phyloP scores from a whole-genome alignment of 176 grass and related monocot genomes.

The Dactylis glomerata region DNA sequence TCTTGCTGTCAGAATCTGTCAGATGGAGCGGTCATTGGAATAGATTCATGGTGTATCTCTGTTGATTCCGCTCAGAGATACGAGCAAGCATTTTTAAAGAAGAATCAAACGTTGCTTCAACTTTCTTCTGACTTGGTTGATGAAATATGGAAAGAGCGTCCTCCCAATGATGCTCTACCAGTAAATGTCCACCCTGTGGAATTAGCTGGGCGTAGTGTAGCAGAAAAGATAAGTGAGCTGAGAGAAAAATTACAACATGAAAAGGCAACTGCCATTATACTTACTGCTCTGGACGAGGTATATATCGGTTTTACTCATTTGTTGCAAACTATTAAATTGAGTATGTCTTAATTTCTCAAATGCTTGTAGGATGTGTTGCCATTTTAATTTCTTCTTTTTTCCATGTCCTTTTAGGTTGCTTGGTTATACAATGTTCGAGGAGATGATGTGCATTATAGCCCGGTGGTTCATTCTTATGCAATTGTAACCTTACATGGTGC shows the following conservation, averaged over 20 bases:
- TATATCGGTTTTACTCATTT: constrained; percentile 3
- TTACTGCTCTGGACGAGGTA: constrained; percentile 95
- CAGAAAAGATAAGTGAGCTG: constrained; percentile 73
- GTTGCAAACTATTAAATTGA: constrained; percentile 22
- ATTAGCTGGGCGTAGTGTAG: constrained; percentile 62
- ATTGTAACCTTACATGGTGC: constrained; percentile 69
- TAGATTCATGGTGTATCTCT: constrained; percentile 88
- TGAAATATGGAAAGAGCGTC: constrained; percentile 86
- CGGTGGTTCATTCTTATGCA: constrained; percentile 96
- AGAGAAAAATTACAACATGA: constrained; percentile 66
- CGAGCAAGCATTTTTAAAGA: constrained; percentile 67
- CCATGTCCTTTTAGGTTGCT: constrained; percentile 64
- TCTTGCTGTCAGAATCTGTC: constrained; percentile 64
- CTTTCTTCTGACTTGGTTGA: constrained; percentile 82
- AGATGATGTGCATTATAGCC: constrained; percentile 85
- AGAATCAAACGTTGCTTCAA: constrained; percentile 68
- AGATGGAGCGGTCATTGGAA: constrained; percentile 70
- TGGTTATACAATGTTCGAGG: constrained; percentile 95
- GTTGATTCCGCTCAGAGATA: constrained; percentile 74
- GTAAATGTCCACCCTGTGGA: constrained; percentile 71
- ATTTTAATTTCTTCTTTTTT: constrained; percentile 22
- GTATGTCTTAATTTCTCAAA: background rate
- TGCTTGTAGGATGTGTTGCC: background rate
- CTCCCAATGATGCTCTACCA: constrained; percentile 45
- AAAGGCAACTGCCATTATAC: constrained; percentile 58